Conservation (phyloP, 139 green algal genomes). For the Picochlorum costavermella region DNA sequence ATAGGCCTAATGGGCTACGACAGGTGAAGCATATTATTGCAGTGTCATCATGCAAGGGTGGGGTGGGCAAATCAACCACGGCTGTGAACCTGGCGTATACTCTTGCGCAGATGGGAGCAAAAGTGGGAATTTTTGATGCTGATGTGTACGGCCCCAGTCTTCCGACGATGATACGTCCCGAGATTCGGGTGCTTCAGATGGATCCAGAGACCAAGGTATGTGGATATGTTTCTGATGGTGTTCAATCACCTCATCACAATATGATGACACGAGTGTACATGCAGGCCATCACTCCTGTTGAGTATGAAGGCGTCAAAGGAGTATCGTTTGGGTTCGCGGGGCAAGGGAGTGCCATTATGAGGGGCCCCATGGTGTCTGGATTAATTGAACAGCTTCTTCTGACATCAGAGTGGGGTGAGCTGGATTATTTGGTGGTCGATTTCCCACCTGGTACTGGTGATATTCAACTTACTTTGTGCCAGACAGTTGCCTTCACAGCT, state of each 20-base stretch:
- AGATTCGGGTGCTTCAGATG: conserved; percentile 70
- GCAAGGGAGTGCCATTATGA: conserved; percentile 95
- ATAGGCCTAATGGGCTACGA: conserved; percentile 63
- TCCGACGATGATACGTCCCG: conserved; percentile 89
- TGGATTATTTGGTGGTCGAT: conserved; percentile 98
- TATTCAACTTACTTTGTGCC: conserved; percentile 97
- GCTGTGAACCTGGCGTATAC: conserved; percentile 96
- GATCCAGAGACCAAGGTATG: conserved; percentile 52
- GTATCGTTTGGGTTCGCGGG: conserved; percentile 97
- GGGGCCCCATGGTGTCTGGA: conserved; percentile 93
- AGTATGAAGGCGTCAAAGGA: conserved; percentile 92
- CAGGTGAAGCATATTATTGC: conserved; percentile 88
- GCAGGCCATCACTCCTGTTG: conserved; percentile 67
- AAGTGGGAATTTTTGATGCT: conserved; percentile 94
- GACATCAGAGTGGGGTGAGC: conserved; percentile 83
- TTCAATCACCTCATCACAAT: no score
- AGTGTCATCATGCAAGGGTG: conserved; percentile 61
- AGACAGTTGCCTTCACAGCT: conserved; percentile 80
- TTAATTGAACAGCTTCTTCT: conserved; percentile 93
- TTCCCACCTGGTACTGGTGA: conserved; percentile 97
- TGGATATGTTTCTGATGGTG: neutral
- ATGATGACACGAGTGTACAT: no score
- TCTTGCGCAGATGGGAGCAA: conserved; percentile 88
- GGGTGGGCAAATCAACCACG: conserved; percentile 94
- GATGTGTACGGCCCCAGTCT: conserved; percentile 95